phyloP scores from a whole-genome alignment of 1,284 basidiomycete species.

The Pseudozyma hubeiensis region DNA sequence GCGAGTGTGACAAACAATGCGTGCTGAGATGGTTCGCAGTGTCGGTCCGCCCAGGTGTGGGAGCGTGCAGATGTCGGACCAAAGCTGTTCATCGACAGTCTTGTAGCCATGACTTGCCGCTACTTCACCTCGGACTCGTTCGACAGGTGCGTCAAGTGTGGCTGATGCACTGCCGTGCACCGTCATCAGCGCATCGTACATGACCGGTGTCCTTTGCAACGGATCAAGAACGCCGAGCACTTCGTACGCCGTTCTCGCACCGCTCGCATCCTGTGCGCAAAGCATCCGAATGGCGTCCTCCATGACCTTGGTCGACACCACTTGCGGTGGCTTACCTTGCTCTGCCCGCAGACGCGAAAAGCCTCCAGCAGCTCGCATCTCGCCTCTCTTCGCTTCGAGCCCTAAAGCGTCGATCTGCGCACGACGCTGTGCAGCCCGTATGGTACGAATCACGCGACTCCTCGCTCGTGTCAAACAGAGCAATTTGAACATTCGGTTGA shows the following conservation, averaged over 20 bases:
- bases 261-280: constrained; percentile 25
- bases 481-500: constrained; percentile 27
- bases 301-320: constrained; percentile 28
- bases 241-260: constrained; percentile 33
- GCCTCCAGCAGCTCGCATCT: constrained; percentile 20
- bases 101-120: not conserved
- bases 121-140: too few relatives aligned
- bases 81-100: constrained; percentile 31
- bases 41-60: constrained; percentile 20
- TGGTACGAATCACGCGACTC: constrained; percentile 20
- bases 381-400: not conserved
- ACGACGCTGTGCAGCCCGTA: constrained; percentile 21
- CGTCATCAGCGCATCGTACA: constrained; percentile 49
- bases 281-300: constrained; percentile 20
- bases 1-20: constrained; percentile 36
- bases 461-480: constrained; percentile 23
- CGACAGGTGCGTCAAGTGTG: not conserved
- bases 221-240: constrained; percentile 29
- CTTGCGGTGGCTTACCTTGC: constrained; percentile 10
- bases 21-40: constrained; percentile 33
- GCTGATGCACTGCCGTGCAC: constrained; percentile 26
- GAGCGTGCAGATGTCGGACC: constrained; percentile 26
- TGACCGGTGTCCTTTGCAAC: constrained; percentile 23
- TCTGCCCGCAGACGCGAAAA: constrained; percentile 20
- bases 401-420: constrained; percentile 16